Evolutionary conservation across 2,329 filamentous ascomycete genomes (phyloP).

Genomic region (Penicillium sp.): DNA sequence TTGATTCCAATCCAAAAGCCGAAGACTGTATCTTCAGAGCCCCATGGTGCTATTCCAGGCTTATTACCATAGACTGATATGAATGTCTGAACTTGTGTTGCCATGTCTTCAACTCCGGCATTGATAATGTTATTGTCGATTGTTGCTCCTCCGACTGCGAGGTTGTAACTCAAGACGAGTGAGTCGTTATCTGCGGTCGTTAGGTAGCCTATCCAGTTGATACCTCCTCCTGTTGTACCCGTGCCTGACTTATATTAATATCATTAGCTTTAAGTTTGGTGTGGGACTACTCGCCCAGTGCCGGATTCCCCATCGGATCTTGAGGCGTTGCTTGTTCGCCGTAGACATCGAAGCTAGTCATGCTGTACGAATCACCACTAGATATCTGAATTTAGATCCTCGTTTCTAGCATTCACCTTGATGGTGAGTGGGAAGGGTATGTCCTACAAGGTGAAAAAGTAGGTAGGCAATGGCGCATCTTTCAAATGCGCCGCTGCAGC

Average conservation of each 20-base stretch:
- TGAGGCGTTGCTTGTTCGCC: conserved; percentile 52
- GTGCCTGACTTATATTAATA: conserved; percentile 35
- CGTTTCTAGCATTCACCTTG: too few species aligned
- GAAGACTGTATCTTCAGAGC: conserved; percentile 27
- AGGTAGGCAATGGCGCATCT: conserved; percentile 20
- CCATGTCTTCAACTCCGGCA: conserved; percentile 55
- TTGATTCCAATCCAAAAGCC: conserved; percentile 39
- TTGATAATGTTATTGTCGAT: conserved; percentile 54
- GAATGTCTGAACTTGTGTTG: conserved; percentile 48
- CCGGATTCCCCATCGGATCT: conserved; percentile 64
- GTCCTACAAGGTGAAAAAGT: conserved; percentile 47
- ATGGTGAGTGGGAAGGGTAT: too few species aligned
- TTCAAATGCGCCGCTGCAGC: conserved; percentile 20
- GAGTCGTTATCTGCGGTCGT: conserved; percentile 51
- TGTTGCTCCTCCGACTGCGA: conserved; percentile 57
- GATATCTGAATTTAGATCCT: not conserved
- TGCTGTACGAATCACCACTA: conserved; percentile 62
- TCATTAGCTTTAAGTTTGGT: too few species aligned
- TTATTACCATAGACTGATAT: conserved; percentile 42
- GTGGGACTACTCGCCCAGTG: conserved; percentile 25
- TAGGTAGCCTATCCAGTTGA: conserved; percentile 56
- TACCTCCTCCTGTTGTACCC: conserved; percentile 51
- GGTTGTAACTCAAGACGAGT: conserved; percentile 53
- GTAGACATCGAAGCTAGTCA: conserved; percentile 59
- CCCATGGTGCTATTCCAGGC: conserved; percentile 28